Evolutionary conservation across 495 filamentous ascomycete species (phyloP).

Genomic region (Xylaria acuta): DNA sequence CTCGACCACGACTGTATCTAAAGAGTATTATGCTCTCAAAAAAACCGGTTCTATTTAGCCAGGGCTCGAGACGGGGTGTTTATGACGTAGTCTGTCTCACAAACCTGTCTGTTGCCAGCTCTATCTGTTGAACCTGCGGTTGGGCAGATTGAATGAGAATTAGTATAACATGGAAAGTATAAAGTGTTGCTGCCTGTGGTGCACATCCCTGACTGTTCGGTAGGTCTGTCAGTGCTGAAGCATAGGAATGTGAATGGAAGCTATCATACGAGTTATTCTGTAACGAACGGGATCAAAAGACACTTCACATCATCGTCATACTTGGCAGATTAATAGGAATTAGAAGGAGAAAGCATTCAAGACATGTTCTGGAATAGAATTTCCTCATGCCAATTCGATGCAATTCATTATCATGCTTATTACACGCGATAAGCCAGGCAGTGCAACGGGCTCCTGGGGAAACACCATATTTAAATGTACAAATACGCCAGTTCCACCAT

Average conservation of each 20-base stretch:
- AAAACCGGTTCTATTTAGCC: neutral
- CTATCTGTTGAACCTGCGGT: neutral
- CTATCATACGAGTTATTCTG: neutral
- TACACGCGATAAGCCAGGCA: neutral
- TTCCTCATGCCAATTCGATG: neutral
- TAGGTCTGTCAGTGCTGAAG: neutral
- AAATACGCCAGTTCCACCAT: conserved; percentile 2
- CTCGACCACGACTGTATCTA: neutral
- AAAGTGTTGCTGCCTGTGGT: neutral
- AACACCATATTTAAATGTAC: conserved; percentile 4
- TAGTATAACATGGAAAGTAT: neutral
- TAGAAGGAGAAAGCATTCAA: neutral
- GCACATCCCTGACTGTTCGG: neutral
- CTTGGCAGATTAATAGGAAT: neutral
- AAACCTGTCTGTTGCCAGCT: neutral
- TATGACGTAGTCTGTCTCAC: neutral
- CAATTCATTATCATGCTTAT: conserved; percentile 17
- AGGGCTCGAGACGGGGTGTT: neutral
- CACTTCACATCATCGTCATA: neutral
- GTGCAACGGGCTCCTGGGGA: neutral
- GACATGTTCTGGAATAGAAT: neutral
- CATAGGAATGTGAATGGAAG: neutral
- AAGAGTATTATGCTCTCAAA: neutral
- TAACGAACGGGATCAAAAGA: neutral
- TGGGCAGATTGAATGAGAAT: neutral